phyloP scores from a whole-genome alignment of 1,139 yeast species.

The Kazachstania sp. region DNA sequence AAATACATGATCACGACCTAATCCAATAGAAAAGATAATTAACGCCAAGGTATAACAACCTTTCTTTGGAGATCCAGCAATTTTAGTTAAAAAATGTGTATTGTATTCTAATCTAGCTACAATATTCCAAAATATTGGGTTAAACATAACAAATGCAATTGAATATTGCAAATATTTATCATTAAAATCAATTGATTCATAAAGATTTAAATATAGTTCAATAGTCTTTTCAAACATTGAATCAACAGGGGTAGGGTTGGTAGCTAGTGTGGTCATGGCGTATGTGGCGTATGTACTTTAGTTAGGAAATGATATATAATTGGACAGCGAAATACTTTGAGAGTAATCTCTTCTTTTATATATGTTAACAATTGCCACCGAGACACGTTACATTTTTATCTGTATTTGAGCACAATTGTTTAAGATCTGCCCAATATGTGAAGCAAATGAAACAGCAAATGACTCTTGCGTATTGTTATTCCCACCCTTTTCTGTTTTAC shows the following conservation, averaged over 20 bases:
- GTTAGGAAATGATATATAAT: too few species aligned
- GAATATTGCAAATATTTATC: conserved; percentile 31
- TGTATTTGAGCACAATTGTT: too few species aligned
- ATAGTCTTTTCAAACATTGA: not conserved
- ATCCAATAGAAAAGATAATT: conserved; percentile 76
- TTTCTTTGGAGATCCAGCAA: conserved; percentile 49
- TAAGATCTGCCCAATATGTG: too few species aligned
- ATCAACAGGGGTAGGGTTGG: not conserved
- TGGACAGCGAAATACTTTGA: too few species aligned
- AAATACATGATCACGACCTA: conserved; percentile 70
- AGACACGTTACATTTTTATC: too few species aligned
- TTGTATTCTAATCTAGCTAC: conserved; percentile 82
- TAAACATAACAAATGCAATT: conserved; percentile 63
- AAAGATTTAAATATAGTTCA: not conserved
- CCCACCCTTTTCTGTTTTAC: too few species aligned
- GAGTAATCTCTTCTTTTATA: too few species aligned
- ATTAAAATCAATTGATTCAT: conserved; percentile 5
- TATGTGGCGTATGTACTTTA: too few species aligned
- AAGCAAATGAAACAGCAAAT: too few species aligned
- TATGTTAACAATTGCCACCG: too few species aligned
- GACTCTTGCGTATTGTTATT: too few species aligned
- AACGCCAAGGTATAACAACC: conserved; percentile 83
- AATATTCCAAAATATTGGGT: conserved; percentile 92
- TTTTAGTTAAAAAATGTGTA: conserved; percentile 62
- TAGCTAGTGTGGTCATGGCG: too few species aligned